Conservation (phyloP, 495 filamentous ascomycete species). For the Aspergillus nidulans region DNA sequence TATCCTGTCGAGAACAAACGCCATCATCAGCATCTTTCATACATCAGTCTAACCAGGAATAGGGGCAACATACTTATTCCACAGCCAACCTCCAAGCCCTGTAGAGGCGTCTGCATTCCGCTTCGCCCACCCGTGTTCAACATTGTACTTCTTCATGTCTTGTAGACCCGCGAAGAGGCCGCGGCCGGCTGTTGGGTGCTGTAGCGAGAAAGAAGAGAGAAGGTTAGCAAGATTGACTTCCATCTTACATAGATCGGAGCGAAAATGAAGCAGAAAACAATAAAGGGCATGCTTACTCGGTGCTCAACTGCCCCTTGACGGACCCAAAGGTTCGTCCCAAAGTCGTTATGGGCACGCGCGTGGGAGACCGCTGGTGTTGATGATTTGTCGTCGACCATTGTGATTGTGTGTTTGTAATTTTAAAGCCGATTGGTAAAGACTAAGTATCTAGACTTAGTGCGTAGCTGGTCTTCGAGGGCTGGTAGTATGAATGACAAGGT, state of each 20-base stretch:
- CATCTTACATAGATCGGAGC: no score
- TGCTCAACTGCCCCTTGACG: conserved; percentile 11
- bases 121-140: conserved; percentile 40
- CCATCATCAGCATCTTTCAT: not conserved
- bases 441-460: no score
- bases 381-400: conserved; percentile 3
- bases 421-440: no score
- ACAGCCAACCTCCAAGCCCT: conserved; percentile 12
- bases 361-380: conserved; percentile 10
- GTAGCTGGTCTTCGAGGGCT: no score
- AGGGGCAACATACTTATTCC: conserved; percentile 11
- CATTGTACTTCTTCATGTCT: conserved; percentile 42
- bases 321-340: conserved; percentile 39
- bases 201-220: not conserved
- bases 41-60: not conserved
- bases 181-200: conserved; percentile 36
- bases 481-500: not conserved
- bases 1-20: not conserved
- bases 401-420: not conserved
- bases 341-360: conserved; percentile 37
- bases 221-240: no score
- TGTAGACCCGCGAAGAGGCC: conserved; percentile 45
- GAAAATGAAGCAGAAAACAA: not conserved
- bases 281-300: not conserved
- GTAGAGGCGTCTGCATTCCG: conserved; percentile 1